Evolutionary conservation across 2,329 filamentous ascomycete genomes (phyloP), one percentile per base, ranked within the genome.

Genomic region (Geoglossum cookeanum): DNA sequence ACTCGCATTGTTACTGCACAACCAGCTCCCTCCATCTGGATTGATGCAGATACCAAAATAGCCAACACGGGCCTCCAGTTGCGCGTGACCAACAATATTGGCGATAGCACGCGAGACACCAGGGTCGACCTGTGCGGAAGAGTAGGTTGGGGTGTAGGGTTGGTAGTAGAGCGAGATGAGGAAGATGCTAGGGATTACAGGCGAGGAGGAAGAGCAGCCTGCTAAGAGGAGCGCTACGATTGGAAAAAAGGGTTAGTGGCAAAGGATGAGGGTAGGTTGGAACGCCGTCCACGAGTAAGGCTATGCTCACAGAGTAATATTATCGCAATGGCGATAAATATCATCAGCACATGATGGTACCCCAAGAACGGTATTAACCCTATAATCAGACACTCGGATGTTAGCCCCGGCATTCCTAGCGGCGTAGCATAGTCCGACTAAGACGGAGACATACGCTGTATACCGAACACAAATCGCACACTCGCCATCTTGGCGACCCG

Each of bases 41-140:
- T 89, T 92, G 69, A 97, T 82, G 72, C 92, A 98, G 69, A 98
- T 94, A 64, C 92, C 92, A 66, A 98, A 98, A 75, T 94, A 98
- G 62, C 92, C 92, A 33, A 98, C 92, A 58, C 92, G 84, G 30
- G 92, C 89, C 69, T 94, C 88, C 54, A 98, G 75, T 59, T 81
- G 79, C 11, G 92, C 90, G 63, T 79, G 76, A 56, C 88, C 87
- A 58, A 94, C 91, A 61, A 98, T 94, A 71, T 92, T 94, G 60
- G 83, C 78, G 64, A 97, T 92, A 58, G 89, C 87, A 15, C 81
- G 81, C 61, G 87, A 84, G 59, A 92, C 85, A 59, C 85, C 87
- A 60, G 94, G 94, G 69, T 95, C 83, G 63, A 95, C 89, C 72
- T 97, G 91, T 8, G 91, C 79, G 4, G 88, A 86, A 64, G 87